Percentiles rank a stretch among this genome's conserved stretches.
phyloP scores from a whole-genome alignment of 352 stramenopile species.

The Phytopythium ostracodes region DNA sequence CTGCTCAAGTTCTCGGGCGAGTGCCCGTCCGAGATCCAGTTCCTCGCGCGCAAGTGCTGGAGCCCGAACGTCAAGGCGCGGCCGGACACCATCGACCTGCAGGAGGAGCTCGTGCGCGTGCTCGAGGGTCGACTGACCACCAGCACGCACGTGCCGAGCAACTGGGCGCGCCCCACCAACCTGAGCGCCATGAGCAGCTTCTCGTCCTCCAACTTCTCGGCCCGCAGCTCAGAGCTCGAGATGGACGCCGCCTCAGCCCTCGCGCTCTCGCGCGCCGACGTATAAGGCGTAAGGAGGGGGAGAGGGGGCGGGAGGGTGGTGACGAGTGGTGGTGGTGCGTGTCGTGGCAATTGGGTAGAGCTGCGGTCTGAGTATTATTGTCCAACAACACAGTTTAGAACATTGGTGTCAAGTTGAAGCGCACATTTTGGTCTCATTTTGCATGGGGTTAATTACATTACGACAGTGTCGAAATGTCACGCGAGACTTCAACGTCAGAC shows the following conservation, averaged over 20 bases:
- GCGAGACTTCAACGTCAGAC: too few species aligned
- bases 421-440: background rate
- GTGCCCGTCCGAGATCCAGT: constrained; percentile 51
- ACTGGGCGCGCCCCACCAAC: constrained; percentile 54
- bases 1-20: constrained; percentile 62
- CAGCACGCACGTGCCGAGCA: constrained; percentile 33
- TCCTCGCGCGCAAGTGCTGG: constrained; percentile 58
- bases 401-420: background rate
- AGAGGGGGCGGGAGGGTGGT: too few species aligned
- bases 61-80: constrained; percentile 37
- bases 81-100: constrained; percentile 61
- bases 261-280: constrained; percentile 25
- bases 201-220: constrained; percentile 33
- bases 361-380: background rate
- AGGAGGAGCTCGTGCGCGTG: constrained; percentile 68
- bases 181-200: constrained; percentile 37
- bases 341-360: background rate
- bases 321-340: too few species aligned
- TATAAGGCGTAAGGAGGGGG: too few species aligned
- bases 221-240: constrained; percentile 32
- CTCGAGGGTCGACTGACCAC: constrained; percentile 61
- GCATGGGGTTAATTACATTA: background rate
- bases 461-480: background rate
- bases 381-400: background rate
- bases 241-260: constrained; percentile 19